Conservation (phyloP, 2,329 filamentous ascomycete genomes). For the Nemania abortiva region DNA sequence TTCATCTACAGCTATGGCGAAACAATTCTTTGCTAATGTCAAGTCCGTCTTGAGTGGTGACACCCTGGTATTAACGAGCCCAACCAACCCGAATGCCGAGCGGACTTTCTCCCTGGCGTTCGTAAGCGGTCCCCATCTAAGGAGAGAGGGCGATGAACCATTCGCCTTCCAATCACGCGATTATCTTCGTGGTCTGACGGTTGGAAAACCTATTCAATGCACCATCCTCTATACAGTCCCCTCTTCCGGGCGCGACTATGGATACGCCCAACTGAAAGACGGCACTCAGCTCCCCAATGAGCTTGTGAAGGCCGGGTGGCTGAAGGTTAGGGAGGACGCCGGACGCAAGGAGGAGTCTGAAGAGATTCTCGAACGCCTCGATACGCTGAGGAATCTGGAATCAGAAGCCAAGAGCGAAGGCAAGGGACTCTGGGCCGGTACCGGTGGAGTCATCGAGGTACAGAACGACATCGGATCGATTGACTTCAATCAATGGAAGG, state of each 20-base stretch:
- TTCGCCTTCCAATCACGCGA: constrained; percentile 96
- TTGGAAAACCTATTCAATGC: constrained; percentile 90
- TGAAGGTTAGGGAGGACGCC: constrained; percentile 93
- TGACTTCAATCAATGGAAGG: constrained; percentile 87
- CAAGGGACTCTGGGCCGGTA: constrained; percentile 83
- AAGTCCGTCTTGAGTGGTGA: constrained; percentile 96
- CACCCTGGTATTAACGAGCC: constrained; percentile 85
- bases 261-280: constrained; percentile 79
- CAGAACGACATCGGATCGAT: constrained; percentile 84
- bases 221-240: constrained; percentile 89
- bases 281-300: constrained; percentile 84
- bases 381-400: constrained; percentile 82
- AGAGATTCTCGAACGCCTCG: constrained; percentile 76
- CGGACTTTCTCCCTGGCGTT: constrained; percentile 91
- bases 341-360: constrained; percentile 90
- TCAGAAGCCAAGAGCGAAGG: constrained; percentile 79
- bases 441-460: constrained; percentile 76
- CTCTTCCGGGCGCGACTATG: constrained; percentile 88
- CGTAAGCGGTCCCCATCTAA: constrained; percentile 87
- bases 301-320: constrained; percentile 88
- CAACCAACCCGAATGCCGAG: constrained; percentile 84
- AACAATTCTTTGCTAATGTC: constrained; percentile 76
- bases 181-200: constrained; percentile 83
- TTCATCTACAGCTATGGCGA: constrained; percentile 52
- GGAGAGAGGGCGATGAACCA: constrained; percentile 90